Base-by-base conservation (phyloP, 768 basidiomycete genomes). In the Boletus reticulatus region DNA sequence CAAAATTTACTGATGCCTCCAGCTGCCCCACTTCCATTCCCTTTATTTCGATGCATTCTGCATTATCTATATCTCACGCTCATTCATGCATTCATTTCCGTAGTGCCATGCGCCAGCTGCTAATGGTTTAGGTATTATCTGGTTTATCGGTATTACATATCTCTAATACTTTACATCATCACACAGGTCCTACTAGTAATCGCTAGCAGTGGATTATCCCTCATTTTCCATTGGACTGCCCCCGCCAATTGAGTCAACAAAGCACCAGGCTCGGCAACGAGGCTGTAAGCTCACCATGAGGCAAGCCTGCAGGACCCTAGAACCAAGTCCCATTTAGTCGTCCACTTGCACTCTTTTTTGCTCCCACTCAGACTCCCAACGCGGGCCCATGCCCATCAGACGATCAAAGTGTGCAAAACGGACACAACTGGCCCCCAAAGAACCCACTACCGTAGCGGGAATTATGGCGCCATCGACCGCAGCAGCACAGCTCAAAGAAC, bases 31-130 rank as follows among this genome's bases (percentile, higher is more conserved):
- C 42, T 13, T 38, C 45, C 20, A 2, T 19, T 32, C 50, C 13
- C 43, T 29, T 57, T 53, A 55, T 53, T 53, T 53, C 31, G 41
- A 62, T 41, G 24, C 43, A 41, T 43, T 32, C 41, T 44, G 42
- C 39, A 37, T 32, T 12, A 41, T 54, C 48, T 43, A 37, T 39
- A 52, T 53, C 54, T 16, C 60, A 64, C 56, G 32, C 36, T 58
- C 56, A 29, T 58, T 65, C 46, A 9, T 56, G 29, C 52, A 36
- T 34, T 56, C 50, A 48, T 59, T 58, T 51, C 50, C 47, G 52
- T 43, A 47, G 24, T 52, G n/a, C 17, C 41, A 52, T 43, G 34
- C 17, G 37, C 19, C 42, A 43, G 31, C 20, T 55, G 38, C 29
- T 53, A 54, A 51, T 49, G 50, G 43, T 48, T 7, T 36, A 36